Evolutionary conservation across 1,139 yeast genomes (phyloP).

Genomic region (Taiozyma onychis): DNA sequence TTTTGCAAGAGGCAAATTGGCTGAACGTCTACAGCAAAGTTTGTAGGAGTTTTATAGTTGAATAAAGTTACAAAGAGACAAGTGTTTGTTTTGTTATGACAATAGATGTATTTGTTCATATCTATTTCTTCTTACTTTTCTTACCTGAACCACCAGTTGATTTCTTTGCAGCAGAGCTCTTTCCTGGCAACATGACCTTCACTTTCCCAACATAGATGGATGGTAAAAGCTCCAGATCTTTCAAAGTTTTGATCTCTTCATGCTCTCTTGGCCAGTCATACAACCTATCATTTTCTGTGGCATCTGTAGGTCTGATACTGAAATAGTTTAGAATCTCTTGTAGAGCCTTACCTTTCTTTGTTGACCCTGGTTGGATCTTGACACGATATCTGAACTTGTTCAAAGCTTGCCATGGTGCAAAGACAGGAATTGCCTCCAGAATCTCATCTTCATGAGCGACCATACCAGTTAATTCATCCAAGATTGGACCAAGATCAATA

Average conservation of each 20-base stretch:
- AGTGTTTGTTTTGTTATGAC: background rate
- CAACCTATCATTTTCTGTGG: conserved; percentile 42
- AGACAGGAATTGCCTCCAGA: conserved; percentile 69
- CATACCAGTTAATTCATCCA: conserved; percentile 34
- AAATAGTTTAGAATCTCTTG: conserved; percentile 62
- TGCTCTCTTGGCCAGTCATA: conserved; percentile 71
- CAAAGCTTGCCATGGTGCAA: conserved; percentile 89
- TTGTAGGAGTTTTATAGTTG: conserved; percentile 21
- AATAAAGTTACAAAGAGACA: background rate
- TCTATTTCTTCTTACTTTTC: conserved; percentile 15
- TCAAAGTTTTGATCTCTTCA: conserved; percentile 49
- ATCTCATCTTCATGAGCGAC: conserved; percentile 34
- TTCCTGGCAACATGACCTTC: conserved; percentile 37
- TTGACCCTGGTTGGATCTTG: conserved; percentile 80
- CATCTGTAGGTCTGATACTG: conserved; percentile 49
- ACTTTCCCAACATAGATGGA: conserved; percentile 47
- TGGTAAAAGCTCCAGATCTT: conserved; percentile 49
- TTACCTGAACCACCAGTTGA: conserved; percentile 4
- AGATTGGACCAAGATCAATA: conserved; percentile 27
- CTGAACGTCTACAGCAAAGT: conserved; percentile 79
- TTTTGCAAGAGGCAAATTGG: conserved; percentile 79
- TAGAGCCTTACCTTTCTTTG: conserved; percentile 85
- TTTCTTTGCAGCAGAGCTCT: conserved; percentile 13
- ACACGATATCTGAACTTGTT: conserved; percentile 74
- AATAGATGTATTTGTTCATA: background rate